Base-by-base conservation (phyloP, 352 stramenopile genomes). In the Globisporangium cylindrosporum region DNA sequence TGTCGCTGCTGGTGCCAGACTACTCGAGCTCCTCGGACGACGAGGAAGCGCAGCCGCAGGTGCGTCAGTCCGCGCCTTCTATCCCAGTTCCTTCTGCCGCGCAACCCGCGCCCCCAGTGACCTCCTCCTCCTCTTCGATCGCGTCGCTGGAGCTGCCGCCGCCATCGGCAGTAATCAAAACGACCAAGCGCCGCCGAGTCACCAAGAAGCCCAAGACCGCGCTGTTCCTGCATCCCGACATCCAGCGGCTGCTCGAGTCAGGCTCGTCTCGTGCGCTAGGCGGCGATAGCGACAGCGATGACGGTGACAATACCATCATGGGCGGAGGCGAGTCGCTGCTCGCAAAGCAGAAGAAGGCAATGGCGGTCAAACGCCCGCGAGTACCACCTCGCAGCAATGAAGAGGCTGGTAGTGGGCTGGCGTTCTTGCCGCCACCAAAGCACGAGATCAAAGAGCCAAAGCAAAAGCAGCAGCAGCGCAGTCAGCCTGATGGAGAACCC, bases 341-440 rank as follows among this genome's bases (percentile, higher is more conserved):
- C 53, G 72, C 73, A 51, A 90, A 87, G 64, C 81, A 87, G 62
- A 82, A 76, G 64, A 80, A 82, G 56, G 77, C 77, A 22, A 68
- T 68, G 15, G 72, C 68, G 0, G 81, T 55, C 32, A 87, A 84
- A 57, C 74, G 75, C 0, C 69, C 73, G 12, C 74, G 75, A 1
- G 29, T 12, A 4, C 57, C 70, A 55, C 24, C 73, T 22, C 75
- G 70, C 7, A 29, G 9, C 3, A 6, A 32, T 34, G 32, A 27
- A 67, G 36, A 12, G 8, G 14, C 14, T n/a, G 69, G 20, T 27
- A 20, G 25, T 32, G 36, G 48, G 12, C 60, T 93, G 22, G 77
- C 82, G 34, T 93, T 93, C 72, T 72, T 93, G 1, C 86, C 86
- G 34, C 60, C 75, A 2, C 86, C 86, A 9, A 90, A 91, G 63